Conservation (phyloP, 2,329 filamentous ascomycete species). For the Blastomyces percursus region DNA sequence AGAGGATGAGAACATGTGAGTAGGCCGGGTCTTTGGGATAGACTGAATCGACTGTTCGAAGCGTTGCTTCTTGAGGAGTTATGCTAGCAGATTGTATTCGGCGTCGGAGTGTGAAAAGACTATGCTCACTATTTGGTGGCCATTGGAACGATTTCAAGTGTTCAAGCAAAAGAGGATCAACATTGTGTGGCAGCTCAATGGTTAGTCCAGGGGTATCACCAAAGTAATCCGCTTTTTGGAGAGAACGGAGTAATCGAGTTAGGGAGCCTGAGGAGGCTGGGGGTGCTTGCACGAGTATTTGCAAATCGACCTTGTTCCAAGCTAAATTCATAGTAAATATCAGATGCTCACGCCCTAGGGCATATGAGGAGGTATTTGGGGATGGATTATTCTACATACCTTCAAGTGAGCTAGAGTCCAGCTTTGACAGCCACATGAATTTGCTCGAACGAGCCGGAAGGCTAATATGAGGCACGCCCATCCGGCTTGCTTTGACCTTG, state of each 20-base stretch:
- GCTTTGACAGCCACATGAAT: slow-evolving; percentile 62
- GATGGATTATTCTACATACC: slow-evolving; percentile 31
- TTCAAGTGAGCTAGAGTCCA: slow-evolving; percentile 61
- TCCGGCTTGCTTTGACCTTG: slow-evolving; percentile 42
- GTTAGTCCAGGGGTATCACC: slow-evolving; percentile 63
- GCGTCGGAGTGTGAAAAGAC: slow-evolving; percentile 57
- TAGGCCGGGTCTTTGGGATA: slow-evolving; percentile 57
- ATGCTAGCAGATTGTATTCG: slow-evolving; percentile 53
- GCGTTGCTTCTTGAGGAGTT: slow-evolving; percentile 58
- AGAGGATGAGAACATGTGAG: slow-evolving; percentile 74
- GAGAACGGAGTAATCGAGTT: slow-evolving; percentile 63
- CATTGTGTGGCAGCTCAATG: slow-evolving; percentile 64
- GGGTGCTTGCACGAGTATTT: slow-evolving; percentile 72
- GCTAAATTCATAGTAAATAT: slow-evolving; percentile 34
- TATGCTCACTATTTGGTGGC: slow-evolving; percentile 45
- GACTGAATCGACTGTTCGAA: slow-evolving; percentile 74
- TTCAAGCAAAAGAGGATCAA: slow-evolving; percentile 54
- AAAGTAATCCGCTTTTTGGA: slow-evolving; percentile 64
- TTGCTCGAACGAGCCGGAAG: slow-evolving; percentile 55
- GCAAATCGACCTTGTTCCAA: slow-evolving; percentile 68
- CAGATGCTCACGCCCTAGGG: slow-evolving; percentile 8
- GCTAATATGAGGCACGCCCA: slow-evolving; percentile 58
- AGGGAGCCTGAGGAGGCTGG: slow-evolving; percentile 61
- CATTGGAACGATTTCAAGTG: slow-evolving; percentile 57
- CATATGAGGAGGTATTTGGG: slow-evolving; percentile 12